These are phyloP conservation scores for Danielozyma ontarioensis DNA, from an alignment of 805 yeast species.

Conservation along the genomic window DNA sequence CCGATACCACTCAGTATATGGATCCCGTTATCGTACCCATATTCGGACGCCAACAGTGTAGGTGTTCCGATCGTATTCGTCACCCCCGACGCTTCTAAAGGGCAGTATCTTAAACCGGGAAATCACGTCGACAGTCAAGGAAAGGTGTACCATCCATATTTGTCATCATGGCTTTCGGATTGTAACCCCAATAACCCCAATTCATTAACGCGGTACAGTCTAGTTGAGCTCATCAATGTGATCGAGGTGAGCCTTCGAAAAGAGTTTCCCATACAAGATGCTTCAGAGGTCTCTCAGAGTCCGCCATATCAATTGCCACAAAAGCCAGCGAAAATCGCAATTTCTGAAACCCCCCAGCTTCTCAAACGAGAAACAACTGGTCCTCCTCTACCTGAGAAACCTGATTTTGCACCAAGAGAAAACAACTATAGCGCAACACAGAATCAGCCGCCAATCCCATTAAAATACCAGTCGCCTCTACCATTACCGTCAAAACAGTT, in stretches of 20 bases:
- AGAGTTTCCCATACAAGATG: conserved; percentile 47
- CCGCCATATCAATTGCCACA: conserved; percentile 6
- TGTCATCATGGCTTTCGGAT: conserved; percentile 50
- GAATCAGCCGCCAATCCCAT: conserved; percentile 9
- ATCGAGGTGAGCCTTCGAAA: conserved; percentile 30
- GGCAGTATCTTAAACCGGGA: conserved; percentile 48
- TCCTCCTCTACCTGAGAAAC: conserved; percentile 23
- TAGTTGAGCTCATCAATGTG: conserved; percentile 26
- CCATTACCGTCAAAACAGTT: conserved; percentile 16
- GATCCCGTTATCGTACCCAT: conserved; percentile 73
- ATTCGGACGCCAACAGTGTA: conserved; percentile 9
- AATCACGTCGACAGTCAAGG: conserved; percentile 71
- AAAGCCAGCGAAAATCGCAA: conserved; percentile 11
- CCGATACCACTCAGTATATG: conserved; percentile 60
- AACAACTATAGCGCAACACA: background rate
- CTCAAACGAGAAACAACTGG: conserved; percentile 13
- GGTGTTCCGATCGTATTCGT: conserved; percentile 64
- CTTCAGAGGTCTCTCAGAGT: no score
- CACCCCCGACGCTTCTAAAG: conserved; percentile 42
- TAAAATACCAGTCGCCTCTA: conserved; percentile 28
- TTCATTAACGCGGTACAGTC: conserved; percentile 12
- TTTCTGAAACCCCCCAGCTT: no score
- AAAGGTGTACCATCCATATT: conserved; percentile 59
- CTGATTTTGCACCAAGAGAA: conserved; percentile 1
- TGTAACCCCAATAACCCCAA: conserved; percentile 5